Evolutionary conservation across 1,284 basidiomycete genomes (phyloP).

Genomic region (Apiotrichum domesticum): DNA sequence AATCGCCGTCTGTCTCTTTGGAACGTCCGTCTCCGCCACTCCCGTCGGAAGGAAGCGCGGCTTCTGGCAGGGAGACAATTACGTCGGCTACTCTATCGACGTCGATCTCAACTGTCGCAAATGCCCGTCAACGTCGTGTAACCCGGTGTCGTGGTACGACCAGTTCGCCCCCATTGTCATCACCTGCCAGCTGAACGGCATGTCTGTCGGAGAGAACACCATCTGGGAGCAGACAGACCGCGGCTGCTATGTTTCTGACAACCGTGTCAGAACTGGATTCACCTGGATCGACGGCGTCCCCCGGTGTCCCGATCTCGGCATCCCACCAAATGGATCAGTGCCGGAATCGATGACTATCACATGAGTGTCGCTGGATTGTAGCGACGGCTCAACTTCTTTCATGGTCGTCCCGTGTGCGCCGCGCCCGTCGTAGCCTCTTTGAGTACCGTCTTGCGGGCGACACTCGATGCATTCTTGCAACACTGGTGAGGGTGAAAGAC

Average conservation of each 20-base stretch:
- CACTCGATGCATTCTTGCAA: no score
- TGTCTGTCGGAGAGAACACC: not conserved
- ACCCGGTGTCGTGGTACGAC: not conserved
- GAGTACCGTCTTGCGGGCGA: no score
- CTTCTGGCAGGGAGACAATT: not conserved
- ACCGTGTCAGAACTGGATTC: conserved; percentile 3
- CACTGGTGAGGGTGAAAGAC: no score
- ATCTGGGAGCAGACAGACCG: conserved; percentile 9
- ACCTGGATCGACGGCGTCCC: not conserved
- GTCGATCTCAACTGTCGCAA: conserved; percentile 9
- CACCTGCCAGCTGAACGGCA: conserved; percentile 6
- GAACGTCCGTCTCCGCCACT: no score
- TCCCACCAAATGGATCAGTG: no score
- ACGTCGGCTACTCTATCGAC: not conserved
- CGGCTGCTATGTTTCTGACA: conserved; percentile 13
- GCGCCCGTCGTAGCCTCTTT: no score
- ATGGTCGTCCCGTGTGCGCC: no score
- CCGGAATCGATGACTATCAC: no score
- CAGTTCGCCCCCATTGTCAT: not conserved
- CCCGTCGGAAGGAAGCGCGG: not conserved
- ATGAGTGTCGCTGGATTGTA: no score
- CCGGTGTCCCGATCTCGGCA: not conserved
- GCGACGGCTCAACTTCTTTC: no score
- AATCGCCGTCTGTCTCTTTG: no score
- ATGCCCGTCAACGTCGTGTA: conserved; percentile 5